Conservation (phyloP, 2,329 filamentous ascomycete species). For the Elsinoe necatrix region DNA sequence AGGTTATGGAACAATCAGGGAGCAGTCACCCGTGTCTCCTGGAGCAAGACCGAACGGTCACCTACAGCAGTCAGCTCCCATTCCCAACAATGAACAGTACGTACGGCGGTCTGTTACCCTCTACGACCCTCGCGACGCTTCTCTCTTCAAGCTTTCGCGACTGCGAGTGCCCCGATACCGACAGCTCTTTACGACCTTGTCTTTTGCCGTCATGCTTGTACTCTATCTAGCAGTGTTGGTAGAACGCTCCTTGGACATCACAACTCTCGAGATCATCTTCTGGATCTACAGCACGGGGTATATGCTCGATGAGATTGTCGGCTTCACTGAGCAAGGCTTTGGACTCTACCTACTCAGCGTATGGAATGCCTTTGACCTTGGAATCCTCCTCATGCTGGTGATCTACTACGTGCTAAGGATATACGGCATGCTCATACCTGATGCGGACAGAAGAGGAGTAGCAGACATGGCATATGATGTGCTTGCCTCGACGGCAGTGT, state of each 20-base stretch:
- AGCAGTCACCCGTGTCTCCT: slow-evolving; percentile 19
- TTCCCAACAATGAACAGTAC: slow-evolving; percentile 24
- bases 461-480: slow-evolving; percentile 87
- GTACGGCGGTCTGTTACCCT: slow-evolving; percentile 69
- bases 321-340: slow-evolving; percentile 94
- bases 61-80: slow-evolving; percentile 25
- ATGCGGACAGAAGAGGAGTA: slow-evolving; percentile 54
- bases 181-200: slow-evolving; percentile 80
- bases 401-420: slow-evolving; percentile 84
- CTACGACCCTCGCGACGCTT: slow-evolving; percentile 85
- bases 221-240: slow-evolving; percentile 77
- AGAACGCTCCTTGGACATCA: slow-evolving; percentile 70
- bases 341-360: slow-evolving; percentile 96
- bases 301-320: slow-evolving; percentile 92
- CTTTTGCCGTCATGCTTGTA: slow-evolving; percentile 73
- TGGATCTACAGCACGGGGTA: slow-evolving; percentile 98
- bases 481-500: slow-evolving; percentile 80
- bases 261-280: slow-evolving; percentile 75
- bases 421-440: slow-evolving; percentile 76
- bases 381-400: slow-evolving; percentile 76
- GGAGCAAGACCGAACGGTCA: slow-evolving; percentile 26
- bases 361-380: slow-evolving; percentile 92
- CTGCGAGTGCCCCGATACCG: slow-evolving; percentile 86
- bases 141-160: slow-evolving; percentile 81
- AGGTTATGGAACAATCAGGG: slow-evolving; percentile 34